Evolutionary conservation across 1,139 yeast genomes (phyloP), one percentile per base, ranked within the genome.

Genomic region (Hansenula anomala): DNA sequence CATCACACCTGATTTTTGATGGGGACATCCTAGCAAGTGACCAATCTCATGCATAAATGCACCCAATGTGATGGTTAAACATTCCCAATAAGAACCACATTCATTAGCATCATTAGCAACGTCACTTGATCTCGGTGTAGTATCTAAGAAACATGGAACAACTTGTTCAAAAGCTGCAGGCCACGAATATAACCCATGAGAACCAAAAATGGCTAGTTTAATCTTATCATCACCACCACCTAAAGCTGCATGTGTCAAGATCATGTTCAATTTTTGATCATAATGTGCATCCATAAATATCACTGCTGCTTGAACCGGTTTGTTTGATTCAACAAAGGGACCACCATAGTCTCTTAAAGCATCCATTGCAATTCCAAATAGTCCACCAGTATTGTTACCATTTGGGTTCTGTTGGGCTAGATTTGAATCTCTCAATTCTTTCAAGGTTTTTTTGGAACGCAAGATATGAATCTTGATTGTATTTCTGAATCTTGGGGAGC

Each of bases 41-140:
- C 98, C 97, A 39, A 89, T 82, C 58, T 92, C 97, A 59, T 92
- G 98, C 84, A 90, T 73, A 52, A 88, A 89, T 0, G 97, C 97
- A 31, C 98, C 97, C 57, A 87, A 60, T 2, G 97, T 88, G 31
- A 92, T 74, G 45, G 85, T 83, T 32, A 85, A 63, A 54, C 95
- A 86, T 60, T 89, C 97, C 96, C 96, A 92, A 40, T 83, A 74
- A 1, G 95, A 76, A 1, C 95, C 87, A 59, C 95, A 84, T 56
- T 88, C 83, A 52, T 78, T 75, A 46, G 83, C 71, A 58, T 92
- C 98, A 57, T 92, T 89, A 9, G 96, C 97, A 9, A 90, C 96
- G 47, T 86, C 89, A 2, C 56, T 58, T 0, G 70, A 73, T 38
- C 80, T 74, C 16, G 85, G 69, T 0, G 95, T 83, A 12, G 73